Evolutionary conservation across 495 filamentous ascomycete genomes (phyloP).

Genomic region (Cryomyces antarcticus): DNA sequence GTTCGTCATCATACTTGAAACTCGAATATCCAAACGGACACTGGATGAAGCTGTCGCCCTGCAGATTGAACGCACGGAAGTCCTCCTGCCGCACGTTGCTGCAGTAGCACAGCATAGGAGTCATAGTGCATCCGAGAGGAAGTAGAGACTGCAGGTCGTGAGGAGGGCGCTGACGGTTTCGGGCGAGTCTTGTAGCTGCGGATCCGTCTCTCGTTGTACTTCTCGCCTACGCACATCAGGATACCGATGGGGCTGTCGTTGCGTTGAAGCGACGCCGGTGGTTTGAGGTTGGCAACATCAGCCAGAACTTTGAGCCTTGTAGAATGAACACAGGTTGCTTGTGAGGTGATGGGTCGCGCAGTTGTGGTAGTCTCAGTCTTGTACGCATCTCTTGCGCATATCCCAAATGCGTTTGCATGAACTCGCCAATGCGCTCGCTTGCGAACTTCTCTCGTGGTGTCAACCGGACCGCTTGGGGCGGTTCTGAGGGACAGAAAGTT

Average conservation of each 20-base stretch:
- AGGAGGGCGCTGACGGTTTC: slow-evolving; percentile 4
- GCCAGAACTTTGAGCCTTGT: too few relatives aligned
- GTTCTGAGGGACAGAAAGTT: background rate
- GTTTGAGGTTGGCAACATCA: too few relatives aligned
- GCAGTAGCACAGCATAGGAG: slow-evolving; percentile 8
- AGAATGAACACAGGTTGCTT: too few relatives aligned
- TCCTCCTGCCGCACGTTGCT: slow-evolving; percentile 10
- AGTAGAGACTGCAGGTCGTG: slow-evolving; percentile 10
- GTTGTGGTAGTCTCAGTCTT: too few relatives aligned
- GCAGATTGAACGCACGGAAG: slow-evolving; percentile 5
- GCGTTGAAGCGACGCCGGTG: slow-evolving; percentile 5
- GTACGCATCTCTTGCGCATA: slow-evolving; percentile 9
- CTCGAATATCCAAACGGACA: slow-evolving; percentile 8
- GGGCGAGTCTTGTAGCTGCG: background rate
- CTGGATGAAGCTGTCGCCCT: slow-evolving; percentile 8
- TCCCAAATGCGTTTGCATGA: slow-evolving; percentile 4
- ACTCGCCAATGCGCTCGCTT: slow-evolving; percentile 1
- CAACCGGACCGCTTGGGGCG: background rate
- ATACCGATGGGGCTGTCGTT: slow-evolving; percentile 7
- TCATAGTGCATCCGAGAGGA: slow-evolving; percentile 8
- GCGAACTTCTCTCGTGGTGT: slow-evolving; percentile 4
- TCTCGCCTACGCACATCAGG: slow-evolving; percentile 11
- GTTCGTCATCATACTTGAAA: slow-evolving; percentile 8
- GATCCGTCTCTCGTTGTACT: slow-evolving; percentile 10
- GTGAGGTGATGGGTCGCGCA: too few relatives aligned